These are phyloP conservation scores for Trametes punicea DNA, from an alignment of 768 basidiomycete genomes.

Conservation along the genomic window DNA sequence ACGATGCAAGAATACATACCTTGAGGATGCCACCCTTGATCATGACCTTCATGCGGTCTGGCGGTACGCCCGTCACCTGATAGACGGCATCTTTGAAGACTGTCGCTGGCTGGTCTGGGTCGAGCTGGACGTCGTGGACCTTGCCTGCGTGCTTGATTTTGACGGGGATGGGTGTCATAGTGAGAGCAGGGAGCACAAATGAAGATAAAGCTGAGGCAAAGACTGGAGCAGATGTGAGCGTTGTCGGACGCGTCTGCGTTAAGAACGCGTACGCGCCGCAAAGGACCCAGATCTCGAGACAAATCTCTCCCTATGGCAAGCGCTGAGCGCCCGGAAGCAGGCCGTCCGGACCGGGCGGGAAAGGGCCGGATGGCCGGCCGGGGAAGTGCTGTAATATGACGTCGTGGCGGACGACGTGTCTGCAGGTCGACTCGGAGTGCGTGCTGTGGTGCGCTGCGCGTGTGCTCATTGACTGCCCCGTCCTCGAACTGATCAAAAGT, in stretches of 20 bases:
- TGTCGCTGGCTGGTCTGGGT: slow-evolving; percentile 63
- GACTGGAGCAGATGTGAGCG: background rate
- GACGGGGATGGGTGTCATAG: slow-evolving; percentile 69
- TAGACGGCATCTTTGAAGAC: slow-evolving; percentile 85
- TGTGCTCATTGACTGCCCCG: no score
- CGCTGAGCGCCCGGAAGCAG: background rate
- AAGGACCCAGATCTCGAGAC: slow-evolving; percentile 12
- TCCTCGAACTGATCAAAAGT: background rate
- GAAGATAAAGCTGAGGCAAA: background rate
- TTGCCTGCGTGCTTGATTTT: slow-evolving; percentile 91
- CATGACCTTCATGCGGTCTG: slow-evolving; percentile 97
- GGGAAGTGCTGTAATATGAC: no score
- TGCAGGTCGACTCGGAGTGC: slow-evolving; percentile 3
- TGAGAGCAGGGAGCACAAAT: slow-evolving; percentile 15
- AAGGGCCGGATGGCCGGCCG: no score
- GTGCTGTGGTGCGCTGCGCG: slow-evolving; percentile 9
- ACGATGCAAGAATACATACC: slow-evolving; percentile 40
- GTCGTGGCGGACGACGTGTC: slow-evolving; percentile 22
- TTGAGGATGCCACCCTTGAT: slow-evolving; percentile 89
- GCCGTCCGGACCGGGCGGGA: background rate
- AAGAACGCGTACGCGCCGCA: slow-evolving; percentile 10
- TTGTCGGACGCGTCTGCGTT: slow-evolving; percentile 7
- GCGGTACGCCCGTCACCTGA: slow-evolving; percentile 78
- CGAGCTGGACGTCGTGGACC: slow-evolving; percentile 63
- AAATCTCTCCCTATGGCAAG: slow-evolving; percentile 1